Evolutionary conservation across 2,329 filamentous ascomycete species (phyloP).

Genomic region (Penicillium sp.): DNA sequence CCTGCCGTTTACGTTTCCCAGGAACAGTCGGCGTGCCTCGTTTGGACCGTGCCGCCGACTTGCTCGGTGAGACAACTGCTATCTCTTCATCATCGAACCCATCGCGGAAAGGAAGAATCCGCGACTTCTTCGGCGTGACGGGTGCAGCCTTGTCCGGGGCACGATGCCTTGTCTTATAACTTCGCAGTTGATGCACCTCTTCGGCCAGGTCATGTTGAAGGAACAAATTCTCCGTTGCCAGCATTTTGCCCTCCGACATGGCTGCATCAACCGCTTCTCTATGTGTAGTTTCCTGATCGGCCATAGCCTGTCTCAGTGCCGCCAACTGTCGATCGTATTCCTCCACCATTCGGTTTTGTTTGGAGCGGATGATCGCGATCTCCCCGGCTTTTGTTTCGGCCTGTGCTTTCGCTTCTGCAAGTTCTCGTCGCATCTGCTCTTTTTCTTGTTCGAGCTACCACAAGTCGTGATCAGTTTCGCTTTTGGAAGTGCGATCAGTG

Average conservation of each 20-base stretch:
- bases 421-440: conserved; percentile 34
- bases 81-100: conserved; percentile 61
- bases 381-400: conserved; percentile 53
- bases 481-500: background rate
- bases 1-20: conserved; percentile 53
- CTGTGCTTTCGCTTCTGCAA: conserved; percentile 35
- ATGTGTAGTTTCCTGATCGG: conserved; percentile 49
- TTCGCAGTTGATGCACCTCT: conserved; percentile 46
- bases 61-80: conserved; percentile 50
- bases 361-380: conserved; percentile 56
- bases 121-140: conserved; percentile 48
- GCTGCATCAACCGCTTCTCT: conserved; percentile 51
- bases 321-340: conserved; percentile 50
- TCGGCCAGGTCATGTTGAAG: conserved; percentile 55
- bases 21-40: conserved; percentile 50
- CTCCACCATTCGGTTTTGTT: conserved; percentile 48
- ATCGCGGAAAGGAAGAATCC: conserved; percentile 48
- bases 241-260: conserved; percentile 50
- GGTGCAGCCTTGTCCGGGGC: conserved; percentile 35
- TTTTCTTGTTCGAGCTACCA: conserved; percentile 36
- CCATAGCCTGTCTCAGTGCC: conserved; percentile 49
- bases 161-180: conserved; percentile 33
- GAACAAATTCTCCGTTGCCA: conserved; percentile 55
- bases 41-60: conserved; percentile 43
- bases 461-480: conserved; percentile 7